Percentiles rank a stretch among this genome's conserved stretches.
phyloP scores from a whole-genome alignment of 148 eudicot species.

The Rhododendron mucronatum region DNA sequence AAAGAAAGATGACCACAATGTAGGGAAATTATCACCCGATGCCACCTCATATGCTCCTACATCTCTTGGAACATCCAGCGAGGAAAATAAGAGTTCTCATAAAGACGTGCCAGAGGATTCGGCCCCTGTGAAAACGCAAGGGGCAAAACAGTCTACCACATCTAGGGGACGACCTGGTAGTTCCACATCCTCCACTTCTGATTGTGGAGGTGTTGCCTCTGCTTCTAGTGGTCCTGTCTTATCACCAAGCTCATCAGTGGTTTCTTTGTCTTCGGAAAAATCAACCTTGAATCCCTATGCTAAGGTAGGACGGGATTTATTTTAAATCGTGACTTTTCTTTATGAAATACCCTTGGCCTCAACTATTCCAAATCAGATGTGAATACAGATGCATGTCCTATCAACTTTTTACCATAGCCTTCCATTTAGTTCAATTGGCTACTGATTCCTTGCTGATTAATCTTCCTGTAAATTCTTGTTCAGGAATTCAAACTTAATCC shows the following conservation, averaged over 20 bases:
- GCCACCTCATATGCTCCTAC: constrained; percentile 44
- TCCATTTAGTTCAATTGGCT: background rate
- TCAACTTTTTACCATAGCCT: background rate
- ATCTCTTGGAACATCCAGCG: constrained; percentile 28
- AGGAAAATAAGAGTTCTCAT: constrained; percentile 35
- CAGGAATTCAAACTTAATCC: constrained; percentile 94
- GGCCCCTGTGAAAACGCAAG: constrained; percentile 36
- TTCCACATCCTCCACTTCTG: constrained; percentile 63
- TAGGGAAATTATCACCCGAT: constrained; percentile 35
- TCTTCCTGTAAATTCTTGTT: constrained; percentile 10
- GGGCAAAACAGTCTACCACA: constrained; percentile 25
- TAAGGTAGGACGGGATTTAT: constrained; percentile 43
- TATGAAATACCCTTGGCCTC: background rate
- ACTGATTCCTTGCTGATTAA: background rate
- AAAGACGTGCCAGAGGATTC: constrained; percentile 39
- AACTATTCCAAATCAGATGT: background rate
- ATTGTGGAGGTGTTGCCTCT: constrained; percentile 49
- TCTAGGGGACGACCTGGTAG: constrained; percentile 54
- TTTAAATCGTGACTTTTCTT: background rate
- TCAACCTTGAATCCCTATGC: constrained; percentile 91
- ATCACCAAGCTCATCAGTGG: constrained; percentile 81
- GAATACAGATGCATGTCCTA: background rate
- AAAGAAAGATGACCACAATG: constrained; percentile 43
- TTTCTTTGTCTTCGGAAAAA: constrained; percentile 81
- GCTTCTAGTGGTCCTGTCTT: constrained; percentile 48